Conservation (phyloP, 441 rosid genomes). For the Geranium incanum region DNA sequence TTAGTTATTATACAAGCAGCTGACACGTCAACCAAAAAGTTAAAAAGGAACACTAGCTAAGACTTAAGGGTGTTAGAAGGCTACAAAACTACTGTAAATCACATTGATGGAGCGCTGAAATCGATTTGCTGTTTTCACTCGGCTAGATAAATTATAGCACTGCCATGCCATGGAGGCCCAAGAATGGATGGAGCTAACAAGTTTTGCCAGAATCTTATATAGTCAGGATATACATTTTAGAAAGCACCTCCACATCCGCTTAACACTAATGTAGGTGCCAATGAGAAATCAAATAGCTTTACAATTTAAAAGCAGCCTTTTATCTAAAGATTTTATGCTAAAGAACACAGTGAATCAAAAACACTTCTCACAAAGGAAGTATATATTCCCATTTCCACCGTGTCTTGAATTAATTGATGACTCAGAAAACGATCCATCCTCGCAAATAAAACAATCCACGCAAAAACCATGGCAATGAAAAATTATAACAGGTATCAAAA, state of each 20-base stretch:
- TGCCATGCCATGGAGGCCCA: background rate
- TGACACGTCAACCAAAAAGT: background rate
- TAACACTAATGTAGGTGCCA: background rate
- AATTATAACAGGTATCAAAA: background rate
- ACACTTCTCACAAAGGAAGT: background rate
- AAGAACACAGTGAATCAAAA: background rate
- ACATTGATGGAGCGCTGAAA: background rate
- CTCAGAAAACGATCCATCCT: slow-evolving; percentile 2
- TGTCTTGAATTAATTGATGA: background rate
- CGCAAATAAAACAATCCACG: background rate
- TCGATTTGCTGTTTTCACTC: background rate
- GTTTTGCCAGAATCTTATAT: background rate
- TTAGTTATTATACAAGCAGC: background rate
- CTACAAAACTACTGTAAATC: background rate
- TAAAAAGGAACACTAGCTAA: background rate
- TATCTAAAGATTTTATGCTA: background rate
- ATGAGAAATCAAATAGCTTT: background rate
- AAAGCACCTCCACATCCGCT: background rate
- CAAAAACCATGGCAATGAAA: background rate
- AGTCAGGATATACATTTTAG: background rate
- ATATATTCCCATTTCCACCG: background rate
- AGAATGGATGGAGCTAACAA: background rate
- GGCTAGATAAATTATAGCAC: background rate
- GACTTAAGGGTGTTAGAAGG: background rate
- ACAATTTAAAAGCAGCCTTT: background rate